Evolutionary conservation across 2,329 filamentous ascomycete species (phyloP).

Genomic region (Penicillium nordicum): DNA sequence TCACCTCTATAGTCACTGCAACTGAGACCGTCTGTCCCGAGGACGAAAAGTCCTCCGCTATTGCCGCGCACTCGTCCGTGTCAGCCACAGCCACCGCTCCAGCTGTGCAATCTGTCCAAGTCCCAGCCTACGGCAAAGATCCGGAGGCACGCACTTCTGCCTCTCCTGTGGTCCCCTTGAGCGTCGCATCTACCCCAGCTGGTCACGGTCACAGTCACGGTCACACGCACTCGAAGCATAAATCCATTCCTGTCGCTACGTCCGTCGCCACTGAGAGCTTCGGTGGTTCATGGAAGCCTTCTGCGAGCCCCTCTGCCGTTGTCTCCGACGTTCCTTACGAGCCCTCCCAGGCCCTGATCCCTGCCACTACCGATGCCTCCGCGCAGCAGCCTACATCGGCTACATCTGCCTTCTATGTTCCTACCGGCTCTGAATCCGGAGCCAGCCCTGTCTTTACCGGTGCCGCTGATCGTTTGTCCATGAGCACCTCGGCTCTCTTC

Average conservation of each 20-base stretch:
- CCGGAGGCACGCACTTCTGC: not conserved
- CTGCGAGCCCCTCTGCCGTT: not conserved
- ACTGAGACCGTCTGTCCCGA: slow-evolving; percentile 21
- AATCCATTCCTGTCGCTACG: not conserved
- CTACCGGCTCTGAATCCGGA: not conserved
- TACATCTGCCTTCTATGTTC: not conserved
- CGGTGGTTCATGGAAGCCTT: not conserved
- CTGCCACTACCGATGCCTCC: not conserved
- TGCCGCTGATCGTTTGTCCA: not conserved
- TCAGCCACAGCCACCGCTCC: not conserved
- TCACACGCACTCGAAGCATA: not conserved
- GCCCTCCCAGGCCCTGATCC: not conserved
- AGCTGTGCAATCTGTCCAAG: not conserved
- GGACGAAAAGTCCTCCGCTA: not conserved
- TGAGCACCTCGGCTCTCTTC: not conserved
- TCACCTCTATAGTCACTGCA: slow-evolving; percentile 11
- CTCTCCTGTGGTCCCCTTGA: not conserved
- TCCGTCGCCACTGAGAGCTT: not conserved
- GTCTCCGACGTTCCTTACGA: slow-evolving; percentile 1
- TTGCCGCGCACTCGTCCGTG: not conserved
- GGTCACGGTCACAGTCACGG: not conserved
- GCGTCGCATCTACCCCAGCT: not conserved
- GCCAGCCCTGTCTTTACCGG: slow-evolving; percentile 3
- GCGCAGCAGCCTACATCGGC: not conserved
- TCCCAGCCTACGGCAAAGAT: not conserved